These are phyloP conservation scores for Leucocoprinus leucothites DNA, from an alignment of 768 basidiomycete species.

Conservation along the genomic window DNA sequence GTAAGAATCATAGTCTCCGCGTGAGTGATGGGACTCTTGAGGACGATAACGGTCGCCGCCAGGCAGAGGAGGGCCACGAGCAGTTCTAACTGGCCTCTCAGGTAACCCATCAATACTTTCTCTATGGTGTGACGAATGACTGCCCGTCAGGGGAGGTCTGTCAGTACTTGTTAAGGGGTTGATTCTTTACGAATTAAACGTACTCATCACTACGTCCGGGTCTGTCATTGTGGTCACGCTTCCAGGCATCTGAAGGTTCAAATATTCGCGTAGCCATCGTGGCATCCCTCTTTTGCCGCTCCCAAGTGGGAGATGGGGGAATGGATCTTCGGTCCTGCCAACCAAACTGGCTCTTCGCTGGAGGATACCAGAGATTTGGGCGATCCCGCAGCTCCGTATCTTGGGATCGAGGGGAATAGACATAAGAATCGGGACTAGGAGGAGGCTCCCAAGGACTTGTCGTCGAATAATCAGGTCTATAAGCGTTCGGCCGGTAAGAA, in stretches of 20 bases:
- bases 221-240: slow-evolving; percentile 51
- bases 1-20: slow-evolving; percentile 45
- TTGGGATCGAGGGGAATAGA: slow-evolving; percentile 30
- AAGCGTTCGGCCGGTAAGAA: slow-evolving; percentile 39
- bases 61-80: slow-evolving; percentile 26
- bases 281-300: slow-evolving; percentile 29
- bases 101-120: slow-evolving; percentile 32
- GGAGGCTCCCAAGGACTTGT: slow-evolving; percentile 38
- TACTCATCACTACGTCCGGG: slow-evolving; percentile 37
- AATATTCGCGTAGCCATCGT: slow-evolving; percentile 49
- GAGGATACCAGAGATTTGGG: slow-evolving; percentile 35
- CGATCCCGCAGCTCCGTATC: slow-evolving; percentile 50
- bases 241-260: slow-evolving; percentile 74
- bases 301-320: slow-evolving; percentile 34
- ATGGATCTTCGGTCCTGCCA: slow-evolving; percentile 43
- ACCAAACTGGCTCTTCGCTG: slow-evolving; percentile 23
- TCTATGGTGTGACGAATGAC: slow-evolving; percentile 31
- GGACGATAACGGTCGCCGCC: slow-evolving; percentile 52
- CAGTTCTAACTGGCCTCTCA: slow-evolving; percentile 27
- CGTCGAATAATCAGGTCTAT: slow-evolving; percentile 25
- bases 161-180: slow-evolving; percentile 9
- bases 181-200: slow-evolving; percentile 15
- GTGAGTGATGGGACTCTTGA: slow-evolving; percentile 30
- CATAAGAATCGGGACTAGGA: slow-evolving; percentile 51
- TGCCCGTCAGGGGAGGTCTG: slow-evolving; percentile 26